Evolutionary conservation across 208 protist species (phyloP), one percentile per base, ranked within the genome.

Genomic region (Trypanosomatidae sp.): DNA sequence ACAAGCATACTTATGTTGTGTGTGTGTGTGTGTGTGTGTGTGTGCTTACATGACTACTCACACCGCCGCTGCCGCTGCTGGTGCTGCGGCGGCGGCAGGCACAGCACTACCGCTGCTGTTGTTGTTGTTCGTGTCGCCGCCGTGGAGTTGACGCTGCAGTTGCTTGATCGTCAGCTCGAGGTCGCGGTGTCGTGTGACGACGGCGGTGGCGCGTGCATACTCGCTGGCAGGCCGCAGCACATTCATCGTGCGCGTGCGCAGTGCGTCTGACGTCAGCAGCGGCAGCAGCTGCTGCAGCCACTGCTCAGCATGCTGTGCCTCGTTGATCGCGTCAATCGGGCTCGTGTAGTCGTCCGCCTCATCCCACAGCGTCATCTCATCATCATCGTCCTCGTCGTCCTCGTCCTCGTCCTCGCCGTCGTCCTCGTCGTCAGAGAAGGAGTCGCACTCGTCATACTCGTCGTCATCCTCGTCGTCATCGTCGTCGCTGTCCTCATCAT

Each of bases 261-360:
- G 40, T 25, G 53, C 51, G 22, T 28, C 55, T 25, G 26, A 55
- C 4, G 42, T 56, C 21, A 43, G 30, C 33, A 68, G 57, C 33
- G 48, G 38, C 25, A 56, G 8, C 32, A 52, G 15, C 4, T n/a
- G 22, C 40, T 39, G 51, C 21, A 57, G 45, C 60, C 58, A 75
- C 13, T 42, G 18, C 10, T 61, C 18, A 35, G 88, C 85, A 22
- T 63, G 56, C 1, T 75, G 37, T 15, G 84, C 83, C 57, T 92
- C 83, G 43, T 87, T 88, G 25, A 92, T 62, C 39, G 84, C 71
- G 35, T 92, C 83, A 43, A 92, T 92, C 7, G 78, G 78, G 51
- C 83, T 88, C 33, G 75, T 63, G 54, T 92, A 92, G 48, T 84
- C 60, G 48, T 92, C 83, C 16, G 71, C 82, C 48, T 92, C 82